Percentiles rank a stretch among this genome's conserved stretches.
These are phyloP conservation scores for Puccinia horiana DNA, from an alignment of 1,284 basidiomycete genomes.

Conservation along the genomic window DNA sequence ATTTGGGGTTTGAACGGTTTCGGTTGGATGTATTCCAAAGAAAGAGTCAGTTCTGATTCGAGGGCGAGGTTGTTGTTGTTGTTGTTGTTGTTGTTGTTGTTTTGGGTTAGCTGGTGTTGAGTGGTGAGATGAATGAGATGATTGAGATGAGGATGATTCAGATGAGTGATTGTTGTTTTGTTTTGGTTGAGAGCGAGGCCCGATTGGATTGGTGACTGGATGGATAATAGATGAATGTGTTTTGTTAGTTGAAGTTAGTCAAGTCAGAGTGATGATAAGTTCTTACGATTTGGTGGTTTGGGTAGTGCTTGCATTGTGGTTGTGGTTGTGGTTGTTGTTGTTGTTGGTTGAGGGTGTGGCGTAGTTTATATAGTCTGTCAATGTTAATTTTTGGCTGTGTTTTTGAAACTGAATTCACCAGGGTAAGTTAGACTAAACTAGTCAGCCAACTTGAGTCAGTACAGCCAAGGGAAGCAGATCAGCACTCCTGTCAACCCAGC, in stretches of 20 bases:
- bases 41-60: slow-evolving; percentile 20
- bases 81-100: slow-evolving; percentile 12
- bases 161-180: background rate
- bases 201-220: slow-evolving; percentile 3
- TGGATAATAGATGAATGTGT: too few relatives aligned
- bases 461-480: too few relatives aligned
- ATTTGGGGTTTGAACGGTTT: background rate
- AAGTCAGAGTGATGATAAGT: too few relatives aligned
- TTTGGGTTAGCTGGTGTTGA: background rate
- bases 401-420: too few relatives aligned
- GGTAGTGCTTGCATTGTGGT: background rate
- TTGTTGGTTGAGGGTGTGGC: background rate
- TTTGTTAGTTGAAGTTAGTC: too few relatives aligned
- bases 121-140: background rate
- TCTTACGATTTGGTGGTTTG: background rate
- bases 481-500: too few relatives aligned
- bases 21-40: slow-evolving; percentile 18
- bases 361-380: too few relatives aligned
- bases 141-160: background rate
- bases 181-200: background rate
- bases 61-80: background rate
- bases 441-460: too few relatives aligned
- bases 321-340: too few relatives aligned
- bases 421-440: too few relatives aligned
- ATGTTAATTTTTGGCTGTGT: too few relatives aligned